Base-by-base conservation (phyloP, 768 basidiomycete species). In the Pilatotrama ljubarskyi region DNA sequence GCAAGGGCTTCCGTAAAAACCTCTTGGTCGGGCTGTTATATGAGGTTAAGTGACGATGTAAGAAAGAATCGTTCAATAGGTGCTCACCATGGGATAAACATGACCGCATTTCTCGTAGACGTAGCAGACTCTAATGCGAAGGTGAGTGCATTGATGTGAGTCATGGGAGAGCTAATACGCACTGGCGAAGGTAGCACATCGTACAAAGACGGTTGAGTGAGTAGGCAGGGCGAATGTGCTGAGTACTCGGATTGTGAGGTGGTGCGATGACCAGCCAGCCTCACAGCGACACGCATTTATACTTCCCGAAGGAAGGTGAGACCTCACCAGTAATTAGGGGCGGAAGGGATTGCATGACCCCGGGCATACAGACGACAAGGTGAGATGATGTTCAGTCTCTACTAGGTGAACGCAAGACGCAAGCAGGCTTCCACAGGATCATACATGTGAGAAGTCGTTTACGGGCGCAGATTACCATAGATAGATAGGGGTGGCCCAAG, bases 101-200 rank as follows among this genome's bases (percentile, higher is more conserved):
- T 70, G 66, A 5, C 69, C 69, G 53, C 69, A 70, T 29, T 58
- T 56, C 17, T 50, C 48, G 59, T 68, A 70, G 26, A 70, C 53
- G 51, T 68, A 66, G 64, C 69, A 70, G 15, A 70, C 64, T 58
- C 69, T 70, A 37, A 1, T 17, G 22, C 38, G 29, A 29, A 43
- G 9, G 11, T 37, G 2, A 17, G 13, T 32, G 10, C 15, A 24
- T 44, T 3, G 44, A 15, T 15, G 26, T 14, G 11, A 3, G 9
- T 20, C 32, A 29, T 11, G 24, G 1, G 11, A 10, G 26, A 17
- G 37, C 29, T 14, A 8, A 4, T 46, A 48, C 69, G 26, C 43
- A 70, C 69, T 70, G 69, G 61, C 69, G 66, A 42, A 65, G 51
- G 62, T 56, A 66, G 55, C 69, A 70, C 69, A 70, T 70, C 3